Conservation (phyloP, 176 grass and related monocot species). For the Oryza glumipatula region DNA sequence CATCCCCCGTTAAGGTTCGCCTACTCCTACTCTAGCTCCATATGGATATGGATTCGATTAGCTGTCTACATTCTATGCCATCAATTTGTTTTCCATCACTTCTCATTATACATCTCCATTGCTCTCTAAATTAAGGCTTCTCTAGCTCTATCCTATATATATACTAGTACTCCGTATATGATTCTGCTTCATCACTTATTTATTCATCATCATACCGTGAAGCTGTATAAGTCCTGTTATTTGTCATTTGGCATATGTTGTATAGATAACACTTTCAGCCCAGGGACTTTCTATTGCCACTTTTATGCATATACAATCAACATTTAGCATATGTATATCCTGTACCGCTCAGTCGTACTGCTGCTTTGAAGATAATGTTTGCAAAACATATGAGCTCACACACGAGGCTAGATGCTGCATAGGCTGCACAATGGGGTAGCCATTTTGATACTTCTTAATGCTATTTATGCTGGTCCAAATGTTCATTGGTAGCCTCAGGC, state of each 20-base stretch:
- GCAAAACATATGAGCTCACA: neutral
- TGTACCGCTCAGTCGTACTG: too few relatives aligned
- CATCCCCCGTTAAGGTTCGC: constrained; percentile 71
- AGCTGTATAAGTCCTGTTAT: neutral
- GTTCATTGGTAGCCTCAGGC: neutral
- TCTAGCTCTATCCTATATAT: neutral
- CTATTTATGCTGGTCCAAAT: neutral
- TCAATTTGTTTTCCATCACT: too few relatives aligned
- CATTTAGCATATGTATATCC: neutral
- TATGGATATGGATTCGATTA: neutral
- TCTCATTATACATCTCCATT: too few relatives aligned
- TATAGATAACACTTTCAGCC: neutral
- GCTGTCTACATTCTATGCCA: too few relatives aligned
- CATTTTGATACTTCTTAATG: neutral
- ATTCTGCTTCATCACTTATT: neutral
- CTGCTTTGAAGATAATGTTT: too few relatives aligned
- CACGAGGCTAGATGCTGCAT: neutral
- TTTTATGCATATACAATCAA: neutral
- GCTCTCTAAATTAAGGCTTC: neutral
- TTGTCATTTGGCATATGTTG: neutral
- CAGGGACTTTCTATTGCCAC: neutral
- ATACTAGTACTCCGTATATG: too few relatives aligned
- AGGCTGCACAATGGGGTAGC: neutral
- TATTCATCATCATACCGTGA: neutral
- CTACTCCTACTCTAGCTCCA: neutral